Evolutionary conservation across 2,329 filamentous ascomycete genomes (phyloP).

Genomic region (Diaporthe amygdali): DNA sequence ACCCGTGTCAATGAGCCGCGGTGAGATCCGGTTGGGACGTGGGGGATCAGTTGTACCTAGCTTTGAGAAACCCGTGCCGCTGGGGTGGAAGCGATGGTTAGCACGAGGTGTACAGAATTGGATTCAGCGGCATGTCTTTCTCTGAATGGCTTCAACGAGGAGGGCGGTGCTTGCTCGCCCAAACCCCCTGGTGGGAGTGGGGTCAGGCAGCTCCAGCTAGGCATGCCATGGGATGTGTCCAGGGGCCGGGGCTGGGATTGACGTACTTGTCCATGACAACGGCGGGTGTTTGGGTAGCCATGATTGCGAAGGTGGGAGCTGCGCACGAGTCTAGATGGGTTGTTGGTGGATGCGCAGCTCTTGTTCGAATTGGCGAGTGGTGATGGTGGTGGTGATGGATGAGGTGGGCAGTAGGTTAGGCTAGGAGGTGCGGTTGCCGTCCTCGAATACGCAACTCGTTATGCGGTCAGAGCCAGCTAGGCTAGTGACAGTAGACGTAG

Average conservation of each 20-base stretch:
- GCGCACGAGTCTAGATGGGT: constrained; percentile 33
- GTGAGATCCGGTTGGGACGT: constrained; percentile 16
- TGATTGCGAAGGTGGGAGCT: constrained; percentile 49
- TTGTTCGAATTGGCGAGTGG: neutral
- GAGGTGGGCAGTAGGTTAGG: neutral
- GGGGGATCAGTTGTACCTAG: constrained; percentile 69
- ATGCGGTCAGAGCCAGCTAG: constrained; percentile 11
- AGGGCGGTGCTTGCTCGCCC: constrained; percentile 23
- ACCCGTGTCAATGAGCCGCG: neutral
- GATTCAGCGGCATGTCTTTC: neutral
- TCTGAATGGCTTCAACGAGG: constrained; percentile 25
- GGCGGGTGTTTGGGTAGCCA: constrained; percentile 99
- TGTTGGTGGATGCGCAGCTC: constrained; percentile 27
- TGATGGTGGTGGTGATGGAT: constrained; percentile 11
- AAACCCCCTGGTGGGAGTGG: constrained; percentile 29
- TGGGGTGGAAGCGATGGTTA: constrained; percentile 52
- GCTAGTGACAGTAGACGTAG: neutral
- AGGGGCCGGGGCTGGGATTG: constrained; percentile 39
- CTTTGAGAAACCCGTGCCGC: constrained; percentile 99
- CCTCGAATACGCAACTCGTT: constrained; percentile 12
- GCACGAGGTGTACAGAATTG: constrained; percentile 28
- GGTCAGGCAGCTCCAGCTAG: constrained; percentile 23
- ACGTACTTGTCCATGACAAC: constrained; percentile 99
- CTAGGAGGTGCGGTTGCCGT: neutral
- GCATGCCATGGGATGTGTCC: constrained; percentile 26